phyloP scores from a whole-genome alignment of 345 rosid species.

The Sonneratia alba region DNA sequence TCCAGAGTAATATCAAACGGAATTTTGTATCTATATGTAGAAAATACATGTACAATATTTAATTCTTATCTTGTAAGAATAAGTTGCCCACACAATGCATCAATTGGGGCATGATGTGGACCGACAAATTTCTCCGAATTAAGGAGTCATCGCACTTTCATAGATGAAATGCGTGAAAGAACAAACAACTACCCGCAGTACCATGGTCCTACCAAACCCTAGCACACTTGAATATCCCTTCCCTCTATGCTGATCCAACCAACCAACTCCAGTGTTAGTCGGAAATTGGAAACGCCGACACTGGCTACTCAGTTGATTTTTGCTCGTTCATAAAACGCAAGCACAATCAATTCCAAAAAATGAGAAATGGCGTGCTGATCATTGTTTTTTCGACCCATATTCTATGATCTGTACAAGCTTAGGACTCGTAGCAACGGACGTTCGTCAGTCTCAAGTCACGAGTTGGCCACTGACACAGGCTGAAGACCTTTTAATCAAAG shows the following conservation, averaged over 20 bases:
- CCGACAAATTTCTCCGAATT: background rate
- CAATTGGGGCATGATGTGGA: background rate
- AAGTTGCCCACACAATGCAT: background rate
- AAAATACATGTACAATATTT: background rate
- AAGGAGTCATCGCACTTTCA: background rate
- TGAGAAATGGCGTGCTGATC: no score
- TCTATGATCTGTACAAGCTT: no score
- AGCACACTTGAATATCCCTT: background rate
- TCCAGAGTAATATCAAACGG: no score
- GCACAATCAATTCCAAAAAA: no score
- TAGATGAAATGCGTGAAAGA: slow-evolving; percentile 17
- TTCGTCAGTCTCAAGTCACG: background rate
- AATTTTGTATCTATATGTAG: no score
- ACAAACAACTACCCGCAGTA: slow-evolving; percentile 16
- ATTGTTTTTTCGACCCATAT: no score
- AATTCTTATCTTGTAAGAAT: background rate
- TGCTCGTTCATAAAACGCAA: no score
- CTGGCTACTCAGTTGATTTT: no score
- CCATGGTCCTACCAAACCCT: slow-evolving; percentile 23
- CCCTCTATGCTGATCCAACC: slow-evolving; percentile 5
- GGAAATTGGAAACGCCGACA: no score
- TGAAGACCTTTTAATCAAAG: background rate
- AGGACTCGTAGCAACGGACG: no score
- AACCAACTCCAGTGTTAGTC: background rate
- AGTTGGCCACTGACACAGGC: background rate